Evolutionary conservation across 805 yeast genomes (phyloP).

Genomic region (Wickerhamomyces bisporus): DNA sequence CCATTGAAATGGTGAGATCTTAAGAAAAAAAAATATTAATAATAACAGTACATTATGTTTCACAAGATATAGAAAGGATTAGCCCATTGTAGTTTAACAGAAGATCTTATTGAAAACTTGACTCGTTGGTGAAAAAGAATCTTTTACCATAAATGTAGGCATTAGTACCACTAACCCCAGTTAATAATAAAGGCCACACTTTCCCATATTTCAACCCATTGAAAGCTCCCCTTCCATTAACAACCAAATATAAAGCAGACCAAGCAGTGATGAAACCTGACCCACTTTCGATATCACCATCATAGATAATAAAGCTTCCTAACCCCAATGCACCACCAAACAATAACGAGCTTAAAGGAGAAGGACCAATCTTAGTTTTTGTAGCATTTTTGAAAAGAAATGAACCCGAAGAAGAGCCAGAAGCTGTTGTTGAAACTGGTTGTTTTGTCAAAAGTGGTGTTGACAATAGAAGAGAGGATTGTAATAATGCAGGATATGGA

Average conservation of each 20-base stretch:
- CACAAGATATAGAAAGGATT: no score
- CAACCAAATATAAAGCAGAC: slow-evolving; percentile 68
- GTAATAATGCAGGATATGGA: slow-evolving; percentile 43
- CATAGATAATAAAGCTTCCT: slow-evolving; percentile 72
- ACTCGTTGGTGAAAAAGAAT: slow-evolving; percentile 38
- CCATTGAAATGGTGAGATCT: slow-evolving; percentile 68
- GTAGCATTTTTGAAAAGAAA: background rate
- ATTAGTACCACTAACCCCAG: slow-evolving; percentile 55
- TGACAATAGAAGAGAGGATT: slow-evolving; percentile 31
- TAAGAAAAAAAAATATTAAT: no score
- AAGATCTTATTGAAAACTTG: background rate
- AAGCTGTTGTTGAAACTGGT: slow-evolving; percentile 7
- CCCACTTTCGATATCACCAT: slow-evolving; percentile 73
- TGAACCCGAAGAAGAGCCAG: slow-evolving; percentile 4
- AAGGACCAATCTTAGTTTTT: slow-evolving; percentile 26
- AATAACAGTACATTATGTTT: no score
- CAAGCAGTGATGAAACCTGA: slow-evolving; percentile 80
- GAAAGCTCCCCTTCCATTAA: slow-evolving; percentile 59
- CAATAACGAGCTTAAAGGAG: slow-evolving; percentile 35
- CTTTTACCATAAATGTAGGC: slow-evolving; percentile 65
- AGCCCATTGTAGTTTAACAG: no score
- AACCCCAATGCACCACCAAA: slow-evolving; percentile 60
- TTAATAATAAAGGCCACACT: slow-evolving; percentile 55
- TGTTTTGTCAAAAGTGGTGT: slow-evolving; percentile 34
- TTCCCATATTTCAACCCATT: slow-evolving; percentile 50